These are phyloP conservation scores for Termitomyces sp. DNA, from an alignment of 768 basidiomycete genomes.

Conservation along the genomic window DNA sequence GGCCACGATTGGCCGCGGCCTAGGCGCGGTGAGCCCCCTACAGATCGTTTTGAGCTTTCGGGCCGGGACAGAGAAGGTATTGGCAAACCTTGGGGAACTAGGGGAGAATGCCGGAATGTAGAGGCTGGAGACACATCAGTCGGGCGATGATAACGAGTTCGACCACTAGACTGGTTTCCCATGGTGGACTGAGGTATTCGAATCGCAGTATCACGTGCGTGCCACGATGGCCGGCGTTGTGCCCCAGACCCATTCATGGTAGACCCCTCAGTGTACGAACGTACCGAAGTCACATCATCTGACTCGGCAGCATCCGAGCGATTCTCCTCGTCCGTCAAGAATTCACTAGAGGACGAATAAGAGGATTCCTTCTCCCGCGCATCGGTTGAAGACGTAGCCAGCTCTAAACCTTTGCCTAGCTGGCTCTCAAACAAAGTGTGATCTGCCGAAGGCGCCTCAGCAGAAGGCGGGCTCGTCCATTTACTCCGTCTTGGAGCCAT, in stretches of 20 bases:
- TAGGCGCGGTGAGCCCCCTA: slow-evolving; percentile 38
- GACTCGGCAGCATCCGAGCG: slow-evolving; percentile 56
- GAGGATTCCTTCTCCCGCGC: slow-evolving; percentile 49
- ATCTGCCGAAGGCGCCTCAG: slow-evolving; percentile 63
- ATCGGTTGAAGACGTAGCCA: slow-evolving; percentile 61
- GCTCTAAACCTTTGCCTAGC: slow-evolving; percentile 57
- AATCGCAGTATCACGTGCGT: slow-evolving; percentile 26
- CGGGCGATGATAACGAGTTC: slow-evolving; percentile 25
- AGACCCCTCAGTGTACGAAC: slow-evolving; percentile 56
- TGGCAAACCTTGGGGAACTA: slow-evolving; percentile 9
- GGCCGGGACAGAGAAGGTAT: slow-evolving; percentile 25
- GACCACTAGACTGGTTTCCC: slow-evolving; percentile 10
- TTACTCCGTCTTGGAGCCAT: slow-evolving; percentile 79
- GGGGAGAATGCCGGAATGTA: slow-evolving; percentile 7
- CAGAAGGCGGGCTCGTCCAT: slow-evolving; percentile 84
- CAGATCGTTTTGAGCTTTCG: slow-evolving; percentile 37
- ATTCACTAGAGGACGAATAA: slow-evolving; percentile 56
- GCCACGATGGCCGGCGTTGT: slow-evolving; percentile 45
- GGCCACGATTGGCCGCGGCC: slow-evolving; percentile 32
- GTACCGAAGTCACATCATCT: slow-evolving; percentile 67
- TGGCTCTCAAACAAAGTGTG: slow-evolving; percentile 64
- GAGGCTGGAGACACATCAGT: slow-evolving; percentile 18
- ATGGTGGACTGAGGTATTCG: slow-evolving; percentile 18
- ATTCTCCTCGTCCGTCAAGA: slow-evolving; percentile 59
- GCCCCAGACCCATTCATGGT: slow-evolving; percentile 21